Percentiles rank a stretch among this genome's conserved stretches.
Evolutionary conservation across 2,329 filamentous ascomycete genomes (phyloP).

Genomic region (Colletotrichum costaricense): DNA sequence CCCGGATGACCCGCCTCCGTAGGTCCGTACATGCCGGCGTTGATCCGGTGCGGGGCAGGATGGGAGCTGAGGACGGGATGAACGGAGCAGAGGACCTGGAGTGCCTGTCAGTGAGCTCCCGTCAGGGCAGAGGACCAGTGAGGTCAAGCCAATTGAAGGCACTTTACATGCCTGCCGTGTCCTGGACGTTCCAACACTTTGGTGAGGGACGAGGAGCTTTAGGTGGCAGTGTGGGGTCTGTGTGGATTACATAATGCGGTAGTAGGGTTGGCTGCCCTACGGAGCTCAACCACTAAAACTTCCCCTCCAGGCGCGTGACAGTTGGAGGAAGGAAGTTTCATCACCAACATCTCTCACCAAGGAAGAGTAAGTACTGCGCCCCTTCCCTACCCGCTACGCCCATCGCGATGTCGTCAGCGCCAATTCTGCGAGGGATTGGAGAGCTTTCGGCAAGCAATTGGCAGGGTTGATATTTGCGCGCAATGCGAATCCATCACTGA

Average conservation of each 20-base stretch:
- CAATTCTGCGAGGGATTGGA: background rate
- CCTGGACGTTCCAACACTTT: background rate
- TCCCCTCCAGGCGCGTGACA: constrained; percentile 11
- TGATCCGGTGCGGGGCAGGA: background rate
- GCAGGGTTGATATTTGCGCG: background rate
- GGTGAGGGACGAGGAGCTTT: background rate
- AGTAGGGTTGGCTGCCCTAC: constrained; percentile 37
- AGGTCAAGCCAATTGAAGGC: background rate
- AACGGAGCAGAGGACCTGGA: background rate
- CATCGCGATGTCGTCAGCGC: background rate
- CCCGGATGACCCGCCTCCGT: too few species aligned
- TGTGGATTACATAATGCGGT: constrained; percentile 20
- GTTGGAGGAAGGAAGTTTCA: constrained; percentile 28
- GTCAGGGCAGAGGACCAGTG: background rate
- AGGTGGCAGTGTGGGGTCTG: background rate
- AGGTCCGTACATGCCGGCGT: background rate
- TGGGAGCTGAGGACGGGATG: background rate
- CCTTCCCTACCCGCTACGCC: background rate
- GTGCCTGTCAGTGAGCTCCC: too few species aligned
- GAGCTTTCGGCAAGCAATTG: background rate
- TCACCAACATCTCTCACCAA: constrained; percentile 38
- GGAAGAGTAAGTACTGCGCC: constrained; percentile 35
- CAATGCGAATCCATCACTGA: constrained; percentile 3
- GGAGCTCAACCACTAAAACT: constrained; percentile 35
- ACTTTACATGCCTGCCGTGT: background rate